Conservation (phyloP, 2,329 filamentous ascomycete species). For the Trichoderma atrobrunneum region DNA sequence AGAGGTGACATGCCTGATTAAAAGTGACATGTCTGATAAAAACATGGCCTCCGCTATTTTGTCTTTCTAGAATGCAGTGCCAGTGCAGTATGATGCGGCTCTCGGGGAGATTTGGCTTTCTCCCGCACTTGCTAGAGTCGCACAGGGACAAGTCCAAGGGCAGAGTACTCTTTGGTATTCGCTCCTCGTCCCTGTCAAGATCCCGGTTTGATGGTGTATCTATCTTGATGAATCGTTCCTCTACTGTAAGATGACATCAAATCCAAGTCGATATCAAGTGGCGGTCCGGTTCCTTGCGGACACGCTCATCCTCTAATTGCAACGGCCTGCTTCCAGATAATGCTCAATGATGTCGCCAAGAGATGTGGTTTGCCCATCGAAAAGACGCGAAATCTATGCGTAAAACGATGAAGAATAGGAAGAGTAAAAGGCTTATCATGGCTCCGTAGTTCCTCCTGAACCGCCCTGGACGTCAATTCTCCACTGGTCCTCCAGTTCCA, state of each 20-base stretch:
- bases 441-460: neutral
- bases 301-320: neutral
- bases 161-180: neutral
- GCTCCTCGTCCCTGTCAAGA: neutral
- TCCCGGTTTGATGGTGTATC: neutral
- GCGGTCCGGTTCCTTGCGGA: neutral
- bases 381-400: neutral
- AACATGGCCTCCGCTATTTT: neutral
- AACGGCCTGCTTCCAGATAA: neutral
- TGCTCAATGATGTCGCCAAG: neutral
- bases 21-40: neutral
- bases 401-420: neutral
- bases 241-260: neutral
- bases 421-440: neutral
- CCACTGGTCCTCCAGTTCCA: slow-evolving; percentile 45
- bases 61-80: neutral
- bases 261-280: neutral
- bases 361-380: neutral
- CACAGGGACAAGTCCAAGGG: neutral
- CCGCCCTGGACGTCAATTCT: slow-evolving; percentile 17
- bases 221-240: neutral
- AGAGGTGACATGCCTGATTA: neutral
- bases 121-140: neutral
- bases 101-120: neutral
- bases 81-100: neutral